phyloP scores from a whole-genome alignment of 257 asterid genomes.

The Schizonepeta tenuifolia region DNA sequence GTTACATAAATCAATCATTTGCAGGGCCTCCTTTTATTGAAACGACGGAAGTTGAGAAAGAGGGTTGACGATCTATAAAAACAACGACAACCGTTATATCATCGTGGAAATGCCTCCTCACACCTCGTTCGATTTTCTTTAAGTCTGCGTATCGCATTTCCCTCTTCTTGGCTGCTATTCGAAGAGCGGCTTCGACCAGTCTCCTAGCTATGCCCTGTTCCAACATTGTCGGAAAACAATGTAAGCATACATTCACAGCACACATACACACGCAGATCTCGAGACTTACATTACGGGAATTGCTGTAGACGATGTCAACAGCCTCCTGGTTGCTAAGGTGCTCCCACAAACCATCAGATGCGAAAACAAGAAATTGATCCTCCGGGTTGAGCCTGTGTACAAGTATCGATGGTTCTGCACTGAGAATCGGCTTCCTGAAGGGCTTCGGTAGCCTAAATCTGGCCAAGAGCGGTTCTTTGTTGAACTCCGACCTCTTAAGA shows the following conservation, averaged over 20 bases:
- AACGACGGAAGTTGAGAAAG: conserved; percentile 33
- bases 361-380: conserved; percentile 84
- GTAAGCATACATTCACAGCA: not conserved
- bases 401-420: conserved; percentile 77
- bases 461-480: conserved; percentile 69
- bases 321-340: conserved; percentile 96
- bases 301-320: conserved; percentile 71
- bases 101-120: conserved; percentile 96
- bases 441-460: conserved; percentile 71
- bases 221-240: not conserved
- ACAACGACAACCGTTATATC: conserved; percentile 86
- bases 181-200: conserved; percentile 77
- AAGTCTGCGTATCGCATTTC: conserved; percentile 92
- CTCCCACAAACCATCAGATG: conserved; percentile 99
- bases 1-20: conserved; percentile 35
- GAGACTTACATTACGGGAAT: conserved; percentile 64
- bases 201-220: conserved; percentile 79
- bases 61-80: conserved; percentile 53
- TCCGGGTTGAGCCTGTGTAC: conserved; percentile 62
- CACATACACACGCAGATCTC: not conserved
- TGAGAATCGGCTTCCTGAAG: conserved; percentile 71
- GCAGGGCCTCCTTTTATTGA: conserved; percentile 60
- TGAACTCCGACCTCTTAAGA: conserved; percentile 85
- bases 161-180: conserved; percentile 86
- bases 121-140: conserved; percentile 86